A percentile compares a stretch with the other conserved stretches of the same genome.
Evolutionary conservation across 768 basidiomycete genomes (phyloP).

Genomic region (Podaxis sp.): DNA sequence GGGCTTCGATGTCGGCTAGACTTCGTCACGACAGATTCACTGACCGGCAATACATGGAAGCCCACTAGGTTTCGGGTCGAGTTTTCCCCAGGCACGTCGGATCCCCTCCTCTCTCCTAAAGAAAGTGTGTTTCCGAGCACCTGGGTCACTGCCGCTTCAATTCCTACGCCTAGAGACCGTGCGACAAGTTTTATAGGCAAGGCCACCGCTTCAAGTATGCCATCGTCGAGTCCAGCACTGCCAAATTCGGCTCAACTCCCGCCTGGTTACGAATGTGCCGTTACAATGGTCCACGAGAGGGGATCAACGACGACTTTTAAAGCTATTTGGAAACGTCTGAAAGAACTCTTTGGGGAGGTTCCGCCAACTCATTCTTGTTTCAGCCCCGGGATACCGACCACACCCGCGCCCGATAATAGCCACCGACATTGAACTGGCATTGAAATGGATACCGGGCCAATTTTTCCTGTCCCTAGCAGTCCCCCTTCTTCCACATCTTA

Average conservation of each 20-base stretch:
- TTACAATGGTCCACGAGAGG: slow-evolving; percentile 86
- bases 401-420: slow-evolving; percentile 41
- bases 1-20: slow-evolving; percentile 53
- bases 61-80: slow-evolving; percentile 84
- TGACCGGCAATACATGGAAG: slow-evolving; percentile 57
- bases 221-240: slow-evolving; percentile 22
- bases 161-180: slow-evolving; percentile 2
- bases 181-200: slow-evolving; percentile 15
- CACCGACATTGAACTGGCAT: neutral
- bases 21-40: slow-evolving; percentile 37
- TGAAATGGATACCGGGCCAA: neutral
- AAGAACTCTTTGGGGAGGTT: slow-evolving; percentile 60
- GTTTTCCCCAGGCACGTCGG: slow-evolving; percentile 36
- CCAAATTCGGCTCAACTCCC: slow-evolving; percentile 25
- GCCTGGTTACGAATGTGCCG: slow-evolving; percentile 50
- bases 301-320: slow-evolving; percentile 88
- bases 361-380: slow-evolving; percentile 32
- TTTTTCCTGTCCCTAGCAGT: neutral
- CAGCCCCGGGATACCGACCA: slow-evolving; percentile 43
- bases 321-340: slow-evolving; percentile 68
- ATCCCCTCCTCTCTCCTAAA: slow-evolving; percentile 12
- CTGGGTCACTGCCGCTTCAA: slow-evolving; percentile 20
- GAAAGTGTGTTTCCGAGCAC: slow-evolving; percentile 22
- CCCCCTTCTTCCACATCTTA: neutral
- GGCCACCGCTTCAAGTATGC: slow-evolving; percentile 20